Evolutionary conservation across 352 stramenopile genomes (phyloP).

Genomic region (Phytophthora sp.): DNA sequence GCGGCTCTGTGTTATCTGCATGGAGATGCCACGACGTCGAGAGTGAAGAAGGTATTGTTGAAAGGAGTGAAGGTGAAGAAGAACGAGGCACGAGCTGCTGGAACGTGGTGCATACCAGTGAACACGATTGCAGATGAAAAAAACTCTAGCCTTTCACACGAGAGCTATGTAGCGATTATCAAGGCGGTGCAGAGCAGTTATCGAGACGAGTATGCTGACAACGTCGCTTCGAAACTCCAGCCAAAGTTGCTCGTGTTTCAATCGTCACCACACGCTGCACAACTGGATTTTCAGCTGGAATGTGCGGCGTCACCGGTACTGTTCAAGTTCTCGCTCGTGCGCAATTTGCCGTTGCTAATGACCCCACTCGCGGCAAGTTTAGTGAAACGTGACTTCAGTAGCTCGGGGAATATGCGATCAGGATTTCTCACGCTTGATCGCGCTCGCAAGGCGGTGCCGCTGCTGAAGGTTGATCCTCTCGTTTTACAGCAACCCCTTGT

Average conservation of each 20-base stretch:
- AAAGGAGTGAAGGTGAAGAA: conserved; percentile 39
- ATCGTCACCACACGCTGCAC: conserved; percentile 40
- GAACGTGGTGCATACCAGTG: conserved; percentile 49
- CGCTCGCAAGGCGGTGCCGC: conserved; percentile 74
- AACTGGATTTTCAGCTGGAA: conserved; percentile 58
- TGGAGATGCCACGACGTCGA: conserved; percentile 29
- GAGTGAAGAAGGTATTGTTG: conserved; percentile 33
- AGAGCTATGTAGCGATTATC: conserved; percentile 44
- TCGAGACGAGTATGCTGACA: conserved; percentile 45
- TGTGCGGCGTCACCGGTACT: conserved; percentile 41
- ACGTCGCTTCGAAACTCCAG: conserved; percentile 45
- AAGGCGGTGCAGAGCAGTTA: conserved; percentile 37
- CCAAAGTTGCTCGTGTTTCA: conserved; percentile 45
- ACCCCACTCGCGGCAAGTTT: conserved; percentile 71
- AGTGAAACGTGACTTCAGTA: conserved; percentile 61
- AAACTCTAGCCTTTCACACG: conserved; percentile 22
- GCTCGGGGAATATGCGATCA: conserved; percentile 38
- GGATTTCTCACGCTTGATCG: conserved; percentile 79
- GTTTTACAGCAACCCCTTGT: conserved; percentile 72
- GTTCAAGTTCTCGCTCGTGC: conserved; percentile 68
- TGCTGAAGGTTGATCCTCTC: conserved; percentile 77
- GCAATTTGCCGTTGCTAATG: conserved; percentile 78
- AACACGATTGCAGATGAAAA: conserved; percentile 16
- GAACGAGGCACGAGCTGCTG: conserved; percentile 24
- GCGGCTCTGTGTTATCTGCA: conserved; percentile 51